These are phyloP conservation scores for Magnolia sinica DNA, from an alignment of 164 flowering plant genomes.

Conservation along the genomic window DNA sequence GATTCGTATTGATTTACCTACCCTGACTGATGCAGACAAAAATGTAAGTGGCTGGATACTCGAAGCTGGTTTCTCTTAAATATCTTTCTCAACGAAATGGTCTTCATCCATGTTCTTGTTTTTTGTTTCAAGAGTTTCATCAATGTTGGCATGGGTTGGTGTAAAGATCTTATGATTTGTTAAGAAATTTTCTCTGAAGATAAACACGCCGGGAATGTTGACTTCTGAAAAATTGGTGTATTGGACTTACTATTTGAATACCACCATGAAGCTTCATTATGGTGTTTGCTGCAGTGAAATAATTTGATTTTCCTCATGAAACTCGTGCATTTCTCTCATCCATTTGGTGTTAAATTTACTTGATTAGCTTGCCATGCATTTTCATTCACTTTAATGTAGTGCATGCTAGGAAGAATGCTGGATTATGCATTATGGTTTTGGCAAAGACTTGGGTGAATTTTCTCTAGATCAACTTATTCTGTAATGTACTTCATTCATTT, in stretches of 20 bases:
- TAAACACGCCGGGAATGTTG: not conserved
- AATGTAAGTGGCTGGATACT: constrained; percentile 38
- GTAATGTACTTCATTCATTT: too few relatives aligned
- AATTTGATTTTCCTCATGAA: not conserved
- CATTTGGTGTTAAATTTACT: too few relatives aligned
- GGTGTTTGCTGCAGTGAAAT: too few relatives aligned
- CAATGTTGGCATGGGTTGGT: not conserved
- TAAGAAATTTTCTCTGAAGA: not conserved
- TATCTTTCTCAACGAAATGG: not conserved
- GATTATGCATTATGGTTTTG: too few relatives aligned
- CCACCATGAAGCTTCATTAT: too few relatives aligned
- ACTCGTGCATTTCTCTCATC: not conserved
- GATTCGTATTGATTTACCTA: constrained; percentile 75
- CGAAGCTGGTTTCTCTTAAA: constrained; percentile 1
- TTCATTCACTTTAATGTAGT: too few relatives aligned
- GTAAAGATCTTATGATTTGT: not conserved
- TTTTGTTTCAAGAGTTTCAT: not conserved
- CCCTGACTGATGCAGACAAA: constrained; percentile 77
- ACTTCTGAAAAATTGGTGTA: too few relatives aligned
- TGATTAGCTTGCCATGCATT: too few relatives aligned
- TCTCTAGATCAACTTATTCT: too few relatives aligned
- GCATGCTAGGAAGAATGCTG: too few relatives aligned
- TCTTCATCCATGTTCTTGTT: not conserved
- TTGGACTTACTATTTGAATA: too few relatives aligned
- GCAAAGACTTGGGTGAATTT: too few relatives aligned